phyloP scores from a whole-genome alignment of 2,329 filamentous ascomycete species.

The Phialophora verrucosa region DNA sequence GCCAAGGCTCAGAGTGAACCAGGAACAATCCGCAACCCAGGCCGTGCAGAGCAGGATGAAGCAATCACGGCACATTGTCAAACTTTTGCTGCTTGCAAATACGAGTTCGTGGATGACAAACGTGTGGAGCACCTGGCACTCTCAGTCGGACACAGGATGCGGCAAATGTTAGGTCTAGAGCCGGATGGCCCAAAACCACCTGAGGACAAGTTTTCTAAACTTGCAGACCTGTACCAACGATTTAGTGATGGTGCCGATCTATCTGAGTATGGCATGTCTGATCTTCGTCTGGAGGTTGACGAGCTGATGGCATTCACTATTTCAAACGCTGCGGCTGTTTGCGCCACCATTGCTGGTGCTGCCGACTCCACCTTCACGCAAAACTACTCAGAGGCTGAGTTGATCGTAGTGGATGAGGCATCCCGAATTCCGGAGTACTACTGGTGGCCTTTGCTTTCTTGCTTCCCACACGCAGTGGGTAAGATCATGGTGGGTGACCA shows the following conservation, averaged over 20 bases:
- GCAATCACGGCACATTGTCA: neutral
- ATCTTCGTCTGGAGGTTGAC: neutral
- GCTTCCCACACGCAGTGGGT: slow-evolving; percentile 12
- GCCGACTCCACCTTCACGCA: slow-evolving; percentile 1
- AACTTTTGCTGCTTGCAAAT: neutral
- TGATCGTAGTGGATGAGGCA: slow-evolving; percentile 26
- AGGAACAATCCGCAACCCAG: neutral
- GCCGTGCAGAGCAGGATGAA: neutral
- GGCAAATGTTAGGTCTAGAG: slow-evolving; percentile 16
- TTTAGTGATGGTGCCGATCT: neutral
- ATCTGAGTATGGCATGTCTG: neutral
- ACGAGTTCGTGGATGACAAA: slow-evolving; percentile 14
- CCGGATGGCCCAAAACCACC: neutral
- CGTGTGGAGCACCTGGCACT: slow-evolving; percentile 20
- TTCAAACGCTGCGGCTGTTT: slow-evolving; percentile 15
- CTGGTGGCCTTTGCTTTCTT: slow-evolving; percentile 20
- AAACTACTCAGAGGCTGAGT: slow-evolving; percentile 17
- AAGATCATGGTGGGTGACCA: slow-evolving; percentile 24
- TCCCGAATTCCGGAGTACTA: slow-evolving; percentile 22
- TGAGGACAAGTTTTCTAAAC: neutral
- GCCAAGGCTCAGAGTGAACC: neutral
- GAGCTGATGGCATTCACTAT: slow-evolving; percentile 11
- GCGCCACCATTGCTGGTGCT: slow-evolving; percentile 20
- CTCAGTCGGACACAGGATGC: slow-evolving; percentile 21
- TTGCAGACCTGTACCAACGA: neutral